Base-by-base conservation (phyloP, 495 filamentous ascomycete genomes). In the Bombardia bombarda region DNA sequence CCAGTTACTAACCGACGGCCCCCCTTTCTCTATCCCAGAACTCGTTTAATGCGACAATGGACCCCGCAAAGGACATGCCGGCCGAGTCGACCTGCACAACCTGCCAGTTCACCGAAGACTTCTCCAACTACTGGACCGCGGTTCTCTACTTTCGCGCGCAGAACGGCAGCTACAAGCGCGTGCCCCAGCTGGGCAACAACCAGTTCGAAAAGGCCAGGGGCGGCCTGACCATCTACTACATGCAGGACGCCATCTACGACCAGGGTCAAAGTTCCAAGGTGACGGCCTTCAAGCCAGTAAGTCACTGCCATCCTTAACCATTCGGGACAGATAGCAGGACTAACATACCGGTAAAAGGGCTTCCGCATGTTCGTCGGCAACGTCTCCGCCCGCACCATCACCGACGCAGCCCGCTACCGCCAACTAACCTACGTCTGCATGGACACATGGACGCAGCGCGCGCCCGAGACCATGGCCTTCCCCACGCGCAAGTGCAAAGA, bases 301-400 rank as follows among this genome's bases (percentile, higher is more conserved):
- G 61, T 57, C 10, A 2, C 10, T 14, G 10, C n/a, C n/a, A n/a
- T n/a, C n/a, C n/a, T n/a, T n/a, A n/a, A n/a, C n/a, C n/a, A n/a
- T n/a, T n/a, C n/a, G n/a, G n/a, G n/a, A n/a, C n/a, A n/a, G n/a
- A n/a, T n/a, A n/a, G n/a, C n/a, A n/a, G n/a, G n/a, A n/a, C n/a
- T n/a, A n/a, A n/a, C n/a, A n/a, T n/a, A n/a, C n/a, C n/a, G n/a
- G n/a, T n/a, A n/a, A n/a, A n/a, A 70, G 66, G 68, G 71, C 23
- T 74, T 75, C 62, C 69, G 71, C 20, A 73, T 75, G 70, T 69
- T 66, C 1, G 67, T 73, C 42, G 70, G 70, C 50, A 43, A 59
- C 20, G 49, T 55, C 5, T 50, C 52, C 3, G 48, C 57, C 38
- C 50, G 57, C 9, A 57, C 53, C 1, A 22, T 52, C 20, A 47